Base-by-base conservation (phyloP, 148 eudicot genomes). In the Vaccinium darrowii region DNA sequence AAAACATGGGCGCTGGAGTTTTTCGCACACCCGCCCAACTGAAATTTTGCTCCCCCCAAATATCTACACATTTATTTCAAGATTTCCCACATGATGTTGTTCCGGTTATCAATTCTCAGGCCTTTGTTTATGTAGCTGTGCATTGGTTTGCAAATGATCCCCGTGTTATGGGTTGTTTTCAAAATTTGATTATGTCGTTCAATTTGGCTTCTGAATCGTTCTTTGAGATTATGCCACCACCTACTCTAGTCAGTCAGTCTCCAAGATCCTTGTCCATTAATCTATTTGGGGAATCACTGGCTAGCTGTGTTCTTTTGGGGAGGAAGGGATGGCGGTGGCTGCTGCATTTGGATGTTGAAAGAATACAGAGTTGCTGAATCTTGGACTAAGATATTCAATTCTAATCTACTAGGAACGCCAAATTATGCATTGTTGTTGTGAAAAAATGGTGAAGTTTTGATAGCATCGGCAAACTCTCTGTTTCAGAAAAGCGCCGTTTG, bases 291-390 rank as follows among this genome's bases (percentile, higher is more conserved):
- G 36, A 69, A 27, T 69, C 74, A 27, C 1, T 69, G 16, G 85
- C 83, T 1, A 33, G 36, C 36, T 33, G 82, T 86, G 58, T 30
- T 83, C 13, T 54, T 1, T 33, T 2, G 71, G 43, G 7, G 80
- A 77, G 67, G 78, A 36, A 67, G n/a, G 7, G 86, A 58, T 16
- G 47, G 23, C 8, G 85, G 58, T 53, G 73, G 52, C 19, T 85
- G 88, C 58, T 54, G 71, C 9, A 84, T 87, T 13, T 89, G 91
- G 91, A 80, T 85, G 50, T 86, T 89, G 89, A 86, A 54, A 27
- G 84, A 84, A 27, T 87, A 87, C 63, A 88, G 88, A 15, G 86
- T 86, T 69, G 30, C 19, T 8, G 84, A 69, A 77, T 85, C 91
- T 6, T 89, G 88, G 88, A 65, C 84, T 27, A 86, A 73, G 60